Evolutionary conservation across 352 stramenopile genomes (phyloP), one percentile per base, ranked within the genome.

Genomic region (Globisporangium iwayamae): DNA sequence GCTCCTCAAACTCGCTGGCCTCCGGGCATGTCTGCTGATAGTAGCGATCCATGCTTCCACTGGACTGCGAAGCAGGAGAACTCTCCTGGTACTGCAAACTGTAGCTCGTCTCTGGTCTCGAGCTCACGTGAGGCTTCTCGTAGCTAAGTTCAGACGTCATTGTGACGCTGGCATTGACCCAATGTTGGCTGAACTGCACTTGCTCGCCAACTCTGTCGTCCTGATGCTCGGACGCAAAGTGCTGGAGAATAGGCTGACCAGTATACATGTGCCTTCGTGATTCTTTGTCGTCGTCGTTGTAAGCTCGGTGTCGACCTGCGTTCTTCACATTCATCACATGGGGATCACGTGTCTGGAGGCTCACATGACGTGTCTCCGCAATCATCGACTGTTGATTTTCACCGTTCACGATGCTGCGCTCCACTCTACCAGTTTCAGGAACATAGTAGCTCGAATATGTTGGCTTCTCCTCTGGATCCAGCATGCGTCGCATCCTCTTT

Each of bases 401-500:
- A 20, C 22, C 13, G 22, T 22, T 10, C 6, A 3, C 51, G 41
- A 16, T 14, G 1, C 22, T 14, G 25, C 22, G n/a, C 3, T 8
- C 25, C 9, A 11, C 14, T 36, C 28, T 39, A 2, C 30, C 16
- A 43, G 18, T 14, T 18, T 28, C 30, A 9, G 13, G 22, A 11
- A 11, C 22, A 38, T 2, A 14, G 11, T 22, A 13, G n/a, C n/a
- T 60, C 22, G 66, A 60, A 60, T 83, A 83, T 22, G 41, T 74
- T 36, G 30, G 20, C 8, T 65, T 45, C 34, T 70, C 57, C 13
- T 46, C 63, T 4, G 74, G 72, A 30, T 83, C 74, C 6, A 83
- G 47, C 74, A 83, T 82, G 38, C 74, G 62, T 7, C 72, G 60
- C 70, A 69, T 70, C 46, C 32, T 53, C 65, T 55, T 67, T 48